Conservation (phyloP, 768 basidiomycete genomes). For the Clavaria fumosa region DNA sequence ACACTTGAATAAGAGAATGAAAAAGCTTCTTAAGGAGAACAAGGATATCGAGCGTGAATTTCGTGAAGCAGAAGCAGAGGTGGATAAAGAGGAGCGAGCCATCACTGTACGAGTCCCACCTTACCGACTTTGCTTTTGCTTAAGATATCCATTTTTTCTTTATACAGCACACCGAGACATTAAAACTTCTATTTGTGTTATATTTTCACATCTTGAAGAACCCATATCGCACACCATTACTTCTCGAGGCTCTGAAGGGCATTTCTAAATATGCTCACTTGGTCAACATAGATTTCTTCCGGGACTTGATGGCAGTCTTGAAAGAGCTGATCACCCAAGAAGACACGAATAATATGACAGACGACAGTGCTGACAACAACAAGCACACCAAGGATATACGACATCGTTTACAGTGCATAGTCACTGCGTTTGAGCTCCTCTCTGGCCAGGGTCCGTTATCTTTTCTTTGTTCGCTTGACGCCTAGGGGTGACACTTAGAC, state of each 20-base stretch:
- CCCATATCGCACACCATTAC: constrained; percentile 57
- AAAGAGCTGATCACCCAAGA: constrained; percentile 51
- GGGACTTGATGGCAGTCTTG: constrained; percentile 79
- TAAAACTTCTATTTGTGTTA: constrained; percentile 91
- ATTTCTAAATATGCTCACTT: constrained; percentile 90
- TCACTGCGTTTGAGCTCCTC: constrained; percentile 94
- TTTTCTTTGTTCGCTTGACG: constrained; percentile 7
- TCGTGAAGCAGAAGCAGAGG: constrained; percentile 85
- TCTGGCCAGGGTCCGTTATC: constrained; percentile 72
- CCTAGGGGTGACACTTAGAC: constrained; percentile 6
- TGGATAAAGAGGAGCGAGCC: constrained; percentile 83
- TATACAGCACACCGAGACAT: constrained; percentile 91
- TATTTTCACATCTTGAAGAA: constrained; percentile 95
- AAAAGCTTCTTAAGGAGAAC: constrained; percentile 72
- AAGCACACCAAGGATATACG: constrained; percentile 29
- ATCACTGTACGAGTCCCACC: constrained; percentile 41
- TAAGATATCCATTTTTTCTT: constrained; percentile 6
- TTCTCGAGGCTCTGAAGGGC: constrained; percentile 81
- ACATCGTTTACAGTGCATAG: constrained; percentile 68
- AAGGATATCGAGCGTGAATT: constrained; percentile 86
- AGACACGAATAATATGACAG: constrained; percentile 22
- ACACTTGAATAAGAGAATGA: constrained; percentile 86
- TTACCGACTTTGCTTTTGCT: constrained; percentile 4
- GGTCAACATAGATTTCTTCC: constrained; percentile 97
- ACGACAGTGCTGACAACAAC: constrained; percentile 13